Evolutionary conservation across 1,139 yeast species (phyloP), one percentile per base, ranked within the genome.

Genomic region (Pichia sp.): DNA sequence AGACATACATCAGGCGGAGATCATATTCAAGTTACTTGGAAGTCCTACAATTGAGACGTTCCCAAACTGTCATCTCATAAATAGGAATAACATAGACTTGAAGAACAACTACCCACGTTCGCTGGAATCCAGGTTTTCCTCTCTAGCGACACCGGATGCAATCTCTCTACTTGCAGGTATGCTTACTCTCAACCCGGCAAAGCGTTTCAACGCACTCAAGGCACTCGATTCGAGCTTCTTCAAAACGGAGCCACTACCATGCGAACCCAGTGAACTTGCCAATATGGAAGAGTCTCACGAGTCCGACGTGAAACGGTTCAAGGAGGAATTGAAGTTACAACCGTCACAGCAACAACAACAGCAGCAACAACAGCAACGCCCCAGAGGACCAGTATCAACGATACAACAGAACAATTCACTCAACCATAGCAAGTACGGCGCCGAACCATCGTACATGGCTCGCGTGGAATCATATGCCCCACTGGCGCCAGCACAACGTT

Each of bases 1-100:
- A 1, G 99, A 93, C 56, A 60, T 83, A n/a, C 95, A 91, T 53
- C 99, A 93, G 62, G 86, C 94, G 0, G 81, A 79, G 50, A 63
- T 74, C 22, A 82, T 91, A 8, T 91, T 91, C 56, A 74, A 75
- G 47, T 62, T 91, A 32, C 65, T 88, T 34, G 99, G 99, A 0
- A 70, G 88, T 0, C 96, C 98, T 1, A 69, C 69, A 9, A 64
- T 65, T 12, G 66, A 64, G 8, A 67, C 65, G 30, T 83, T 85
- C 87, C 80, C 85, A 3, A 74, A 72, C 34, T 84, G 76, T 34
- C 66, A 67, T 27, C 51, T 64, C 33, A 65, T 87, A 33, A 94
- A 94, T 3, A 81, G 82, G 11, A 67, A 74, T 22, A 50, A 55
- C 6, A 54, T 52, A 7, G 48, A 53, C 34, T 39, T 53, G n/a